Evolutionary conservation across 1,284 basidiomycete species (phyloP), one percentile per base, ranked within the genome.

Genomic region (Puccinia triticina): DNA sequence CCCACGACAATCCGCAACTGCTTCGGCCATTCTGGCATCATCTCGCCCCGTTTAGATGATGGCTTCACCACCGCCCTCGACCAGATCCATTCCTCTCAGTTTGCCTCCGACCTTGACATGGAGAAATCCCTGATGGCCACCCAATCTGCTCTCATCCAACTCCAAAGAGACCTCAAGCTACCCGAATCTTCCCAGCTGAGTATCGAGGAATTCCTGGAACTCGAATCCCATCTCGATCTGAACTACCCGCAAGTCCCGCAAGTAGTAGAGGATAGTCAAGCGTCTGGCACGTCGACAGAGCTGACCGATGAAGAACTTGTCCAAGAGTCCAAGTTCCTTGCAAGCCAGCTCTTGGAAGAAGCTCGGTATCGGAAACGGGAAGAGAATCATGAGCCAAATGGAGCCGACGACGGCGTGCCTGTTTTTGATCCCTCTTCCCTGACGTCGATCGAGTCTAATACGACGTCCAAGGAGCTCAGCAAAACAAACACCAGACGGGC

Each of bases 51-150:
- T 14, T 40, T 34, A 61, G 71, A 43, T 0, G 78, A 73, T 14
- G 78, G 55, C 18, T 8, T 26, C 18, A 23, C 64, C 2, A 71
- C 48, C 18, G 67, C 34, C 12, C 29, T 48, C 26, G 21, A 50
- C 11, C 55, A 48, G 23, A 29, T 12, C 23, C 59, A 57, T 40
- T 46, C 43, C 43, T 21, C 26, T 32, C 64, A 79, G 37, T 55
- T 53, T 16, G 46, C 37, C 23, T 59, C 72, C 23, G 77, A 79
- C 40, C 50, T 79, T 23, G 77, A 79, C 43, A 69, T 72, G 77
- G 77, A 79, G 34, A 67, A 71, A 71, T 79, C 77, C 1, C 69
- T 79, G 26, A 79, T 79, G 77, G 77, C 77, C 26, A 79, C 77
- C 53, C 77, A 79, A 57, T 69, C 77, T 7, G 77, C 77, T 1